phyloP scores from a whole-genome alignment of 2,329 filamentous ascomycete species.

The Colletotrichum sp. region DNA sequence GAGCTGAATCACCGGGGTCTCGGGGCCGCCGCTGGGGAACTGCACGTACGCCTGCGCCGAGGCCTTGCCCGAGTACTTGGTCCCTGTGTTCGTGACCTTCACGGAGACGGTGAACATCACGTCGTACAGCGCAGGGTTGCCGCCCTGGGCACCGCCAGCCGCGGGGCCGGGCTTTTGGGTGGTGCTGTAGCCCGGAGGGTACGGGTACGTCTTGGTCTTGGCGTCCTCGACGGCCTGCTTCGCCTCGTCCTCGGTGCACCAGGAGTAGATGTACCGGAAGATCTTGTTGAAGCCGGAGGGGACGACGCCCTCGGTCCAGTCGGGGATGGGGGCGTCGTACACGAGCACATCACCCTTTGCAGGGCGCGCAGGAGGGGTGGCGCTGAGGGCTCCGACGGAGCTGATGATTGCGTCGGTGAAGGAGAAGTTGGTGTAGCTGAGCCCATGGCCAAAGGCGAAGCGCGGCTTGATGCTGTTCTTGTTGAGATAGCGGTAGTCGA shows the following conservation, averaged over 20 bases:
- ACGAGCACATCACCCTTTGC: slow-evolving; percentile 44
- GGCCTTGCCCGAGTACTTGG: slow-evolving; percentile 44
- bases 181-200: slow-evolving; percentile 70
- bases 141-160: slow-evolving; percentile 73
- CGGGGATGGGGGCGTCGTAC: slow-evolving; percentile 57
- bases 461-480: slow-evolving; percentile 75
- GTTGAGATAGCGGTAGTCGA: slow-evolving; percentile 92
- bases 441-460: slow-evolving; percentile 85
- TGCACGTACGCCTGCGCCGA: slow-evolving; percentile 53
- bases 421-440: slow-evolving; percentile 80
- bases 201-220: slow-evolving; percentile 54
- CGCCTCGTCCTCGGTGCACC: slow-evolving; percentile 52
- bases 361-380: slow-evolving; percentile 36
- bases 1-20: slow-evolving; percentile 72
- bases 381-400: slow-evolving; percentile 47
- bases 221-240: slow-evolving; percentile 42
- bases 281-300: slow-evolving; percentile 64
- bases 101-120: slow-evolving; percentile 47
- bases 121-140: slow-evolving; percentile 71
- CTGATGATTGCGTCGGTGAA: slow-evolving; percentile 57
- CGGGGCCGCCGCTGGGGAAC: slow-evolving; percentile 45
- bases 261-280: slow-evolving; percentile 74
- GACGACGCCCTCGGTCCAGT: slow-evolving; percentile 59
- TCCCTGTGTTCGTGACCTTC: slow-evolving; percentile 59
- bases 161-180: slow-evolving; percentile 47